Conservation (phyloP, 768 basidiomycete genomes). For the Ephemerocybe angulata region DNA sequence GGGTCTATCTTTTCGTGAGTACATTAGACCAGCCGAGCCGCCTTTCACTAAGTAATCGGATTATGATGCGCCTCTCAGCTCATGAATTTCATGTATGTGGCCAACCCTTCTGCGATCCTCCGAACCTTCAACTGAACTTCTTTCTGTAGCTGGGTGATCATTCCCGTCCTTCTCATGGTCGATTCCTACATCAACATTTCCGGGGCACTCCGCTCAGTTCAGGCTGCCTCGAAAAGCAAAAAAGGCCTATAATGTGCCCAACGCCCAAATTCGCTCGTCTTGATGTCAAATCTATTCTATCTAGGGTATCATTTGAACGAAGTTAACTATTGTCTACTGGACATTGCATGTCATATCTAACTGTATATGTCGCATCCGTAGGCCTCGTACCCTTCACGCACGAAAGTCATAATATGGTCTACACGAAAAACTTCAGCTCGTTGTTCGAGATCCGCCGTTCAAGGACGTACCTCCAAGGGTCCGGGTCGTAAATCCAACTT, state of each 20-base stretch:
- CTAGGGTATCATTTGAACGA: too few relatives aligned
- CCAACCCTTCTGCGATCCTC: not conserved
- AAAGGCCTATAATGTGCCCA: not conserved
- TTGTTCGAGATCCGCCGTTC: not conserved
- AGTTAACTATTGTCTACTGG: too few relatives aligned
- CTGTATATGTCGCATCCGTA: slow-evolving; percentile 49
- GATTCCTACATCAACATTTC: slow-evolving; percentile 76
- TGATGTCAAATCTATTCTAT: too few relatives aligned
- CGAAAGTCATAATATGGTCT: slow-evolving; percentile 66
- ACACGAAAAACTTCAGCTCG: not conserved
- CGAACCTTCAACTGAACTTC: not conserved
- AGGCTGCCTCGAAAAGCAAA: slow-evolving; percentile 32
- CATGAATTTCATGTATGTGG: slow-evolving; percentile 73
- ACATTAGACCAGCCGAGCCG: not conserved
- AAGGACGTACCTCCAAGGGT: slow-evolving; percentile 53
- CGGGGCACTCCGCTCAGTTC: slow-evolving; percentile 46
- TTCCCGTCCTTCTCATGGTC: slow-evolving; percentile 73
- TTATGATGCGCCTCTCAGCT: slow-evolving; percentile 56
- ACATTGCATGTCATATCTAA: too few relatives aligned
- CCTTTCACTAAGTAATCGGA: not conserved
- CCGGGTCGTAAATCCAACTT: slow-evolving; percentile 68
- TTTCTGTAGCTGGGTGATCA: slow-evolving; percentile 65
- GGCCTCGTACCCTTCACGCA: slow-evolving; percentile 58
- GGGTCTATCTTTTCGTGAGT: slow-evolving; percentile 78
- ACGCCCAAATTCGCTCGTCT: too few relatives aligned